A percentile compares a stretch with the other conserved stretches of the same genome.
Evolutionary conservation across 2,329 filamentous ascomycete genomes (phyloP).

Genomic region (Periconia sp.): DNA sequence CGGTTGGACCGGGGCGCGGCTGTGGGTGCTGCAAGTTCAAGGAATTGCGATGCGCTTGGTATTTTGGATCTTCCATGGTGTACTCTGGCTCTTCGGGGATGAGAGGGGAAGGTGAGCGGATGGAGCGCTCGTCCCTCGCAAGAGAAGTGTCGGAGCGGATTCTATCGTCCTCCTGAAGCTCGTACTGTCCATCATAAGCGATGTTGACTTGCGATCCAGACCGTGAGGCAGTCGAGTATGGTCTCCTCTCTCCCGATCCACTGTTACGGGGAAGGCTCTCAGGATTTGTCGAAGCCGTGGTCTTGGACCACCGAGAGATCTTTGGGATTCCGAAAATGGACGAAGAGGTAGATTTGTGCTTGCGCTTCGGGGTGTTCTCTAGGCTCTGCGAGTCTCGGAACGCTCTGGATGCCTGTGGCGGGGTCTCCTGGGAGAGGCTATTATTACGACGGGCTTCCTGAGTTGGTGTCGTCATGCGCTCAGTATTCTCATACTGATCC

Average conservation of each 20-base stretch:
- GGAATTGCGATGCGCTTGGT: constrained; percentile 81
- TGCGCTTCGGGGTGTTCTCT: constrained; percentile 82
- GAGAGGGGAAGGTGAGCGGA: constrained; percentile 55
- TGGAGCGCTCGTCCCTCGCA: constrained; percentile 27
- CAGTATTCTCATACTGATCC: constrained; percentile 65
- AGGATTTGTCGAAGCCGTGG: constrained; percentile 85
- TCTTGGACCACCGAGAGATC: constrained; percentile 97
- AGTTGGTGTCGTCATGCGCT: constrained; percentile 66
- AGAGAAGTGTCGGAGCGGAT: constrained; percentile 49
- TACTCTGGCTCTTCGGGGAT: constrained; percentile 59
- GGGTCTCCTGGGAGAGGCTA: constrained; percentile 50
- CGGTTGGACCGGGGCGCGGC: constrained; percentile 74
- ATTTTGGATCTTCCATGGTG: constrained; percentile 70
- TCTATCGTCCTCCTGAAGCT: constrained; percentile 65
- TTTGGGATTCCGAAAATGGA: constrained; percentile 78
- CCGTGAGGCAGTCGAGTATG: constrained; percentile 71
- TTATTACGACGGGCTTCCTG: constrained; percentile 55
- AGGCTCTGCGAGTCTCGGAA: constrained; percentile 64
- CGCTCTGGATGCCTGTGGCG: constrained; percentile 57
- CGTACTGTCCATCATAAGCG: constrained; percentile 64
- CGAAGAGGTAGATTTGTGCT: constrained; percentile 85
- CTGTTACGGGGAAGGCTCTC: constrained; percentile 74
- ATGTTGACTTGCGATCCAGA: constrained; percentile 77
- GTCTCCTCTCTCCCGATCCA: constrained; percentile 63
- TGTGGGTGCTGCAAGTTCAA: constrained; percentile 81